Conservation (phyloP, 495 filamentous ascomycete genomes). For the Endocarpon pusillum region DNA sequence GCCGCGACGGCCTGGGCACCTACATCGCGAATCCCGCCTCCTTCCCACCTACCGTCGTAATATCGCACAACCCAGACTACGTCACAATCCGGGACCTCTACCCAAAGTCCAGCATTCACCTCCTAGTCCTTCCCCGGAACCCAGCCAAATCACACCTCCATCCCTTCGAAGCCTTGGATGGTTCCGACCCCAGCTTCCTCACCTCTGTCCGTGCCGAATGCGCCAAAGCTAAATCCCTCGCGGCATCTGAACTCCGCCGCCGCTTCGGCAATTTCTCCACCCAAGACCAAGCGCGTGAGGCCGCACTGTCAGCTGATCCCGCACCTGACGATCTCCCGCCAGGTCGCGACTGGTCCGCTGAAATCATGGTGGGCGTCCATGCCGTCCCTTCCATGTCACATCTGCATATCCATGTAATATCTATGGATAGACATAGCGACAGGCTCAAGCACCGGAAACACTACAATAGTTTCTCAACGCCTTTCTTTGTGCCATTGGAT, state of each 20-base stretch:
- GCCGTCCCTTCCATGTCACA: constrained; percentile 83
- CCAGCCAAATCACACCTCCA: constrained; percentile 41
- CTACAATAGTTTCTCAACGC: constrained; percentile 79
- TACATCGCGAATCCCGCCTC: constrained; percentile 55
- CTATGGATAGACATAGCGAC: constrained; percentile 51
- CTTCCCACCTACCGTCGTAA: constrained; percentile 41
- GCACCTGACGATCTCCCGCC: constrained; percentile 36
- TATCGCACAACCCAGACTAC: constrained; percentile 52
- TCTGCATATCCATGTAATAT: constrained; percentile 78
- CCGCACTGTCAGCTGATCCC: constrained; percentile 29
- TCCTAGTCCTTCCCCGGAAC: constrained; percentile 71
- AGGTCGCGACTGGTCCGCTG: constrained; percentile 64
- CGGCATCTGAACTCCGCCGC: constrained; percentile 60
- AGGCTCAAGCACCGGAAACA: constrained; percentile 67
- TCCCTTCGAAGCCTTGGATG: constrained; percentile 62
- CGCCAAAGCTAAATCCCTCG: constrained; percentile 40
- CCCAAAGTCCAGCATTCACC: constrained; percentile 71
- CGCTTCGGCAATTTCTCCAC: constrained; percentile 45
- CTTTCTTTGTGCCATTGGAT: constrained; percentile 69
- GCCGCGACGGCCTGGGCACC: constrained; percentile 45
- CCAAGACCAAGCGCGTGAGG: constrained; percentile 37
- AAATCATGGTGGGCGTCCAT: constrained; percentile 67
- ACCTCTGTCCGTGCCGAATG: constrained; percentile 41
- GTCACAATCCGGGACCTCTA: constrained; percentile 72
- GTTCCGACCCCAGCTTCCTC: constrained; percentile 57